Evolutionary conservation across 148 eudicot genomes (phyloP), one percentile per base, ranked within the genome.

Genomic region (Salicornia ramosissima): DNA sequence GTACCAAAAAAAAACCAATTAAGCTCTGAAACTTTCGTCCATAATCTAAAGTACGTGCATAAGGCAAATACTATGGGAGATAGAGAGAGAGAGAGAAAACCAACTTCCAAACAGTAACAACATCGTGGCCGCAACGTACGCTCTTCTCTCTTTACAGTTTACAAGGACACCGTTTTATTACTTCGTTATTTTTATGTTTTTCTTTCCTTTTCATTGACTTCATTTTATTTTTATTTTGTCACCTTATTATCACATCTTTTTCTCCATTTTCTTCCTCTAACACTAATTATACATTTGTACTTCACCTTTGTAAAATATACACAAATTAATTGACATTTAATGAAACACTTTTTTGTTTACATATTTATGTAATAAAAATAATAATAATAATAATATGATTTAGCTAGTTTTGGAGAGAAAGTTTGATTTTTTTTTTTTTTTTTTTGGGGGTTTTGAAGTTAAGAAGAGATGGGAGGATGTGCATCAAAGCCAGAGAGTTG

Each of bases 401-500:
- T n/a, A n/a, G n/a, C n/a, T n/a, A n/a, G n/a, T n/a, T n/a, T n/a
- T n/a, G n/a, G n/a, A n/a, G n/a, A n/a, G n/a, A n/a, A n/a, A n/a
- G n/a, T n/a, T n/a, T n/a, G n/a, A n/a, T n/a, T n/a, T n/a, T n/a
- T n/a, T n/a, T n/a, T n/a, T n/a, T n/a, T n/a, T n/a, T n/a, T n/a
- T n/a, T n/a, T n/a, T n/a, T n/a, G n/a, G n/a, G n/a, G n/a, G n/a
- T n/a, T n/a, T n/a, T n/a, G n/a, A n/a, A n/a, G n/a, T n/a, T n/a
- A n/a, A n/a, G n/a, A n/a, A 74, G 46, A 40, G 71, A 92, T 92
- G 97, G 97, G 97, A 33, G 81, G 59, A 0, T 88, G 96, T 75
- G 94, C 86, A 75, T 92, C 97, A 52, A 92, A 85, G 74, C 85
- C 86, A n/a, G 79, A 77, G 46, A 82, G 88, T 31, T 86, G 91